phyloP scores from a whole-genome alignment of 352 stramenopile species.

The Pythium pectinolyticum region DNA sequence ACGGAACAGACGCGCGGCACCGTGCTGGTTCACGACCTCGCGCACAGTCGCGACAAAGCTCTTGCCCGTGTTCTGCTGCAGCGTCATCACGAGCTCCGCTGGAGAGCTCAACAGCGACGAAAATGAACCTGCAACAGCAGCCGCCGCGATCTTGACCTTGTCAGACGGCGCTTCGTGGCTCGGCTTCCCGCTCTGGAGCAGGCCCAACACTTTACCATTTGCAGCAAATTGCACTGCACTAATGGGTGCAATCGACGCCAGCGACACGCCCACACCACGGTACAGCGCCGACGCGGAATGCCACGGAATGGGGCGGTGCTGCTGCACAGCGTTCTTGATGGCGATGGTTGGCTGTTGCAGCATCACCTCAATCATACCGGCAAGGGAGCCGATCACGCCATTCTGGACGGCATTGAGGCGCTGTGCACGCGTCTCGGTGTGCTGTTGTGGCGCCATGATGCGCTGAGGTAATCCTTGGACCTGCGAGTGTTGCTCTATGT shows the following conservation, averaged over 20 bases:
- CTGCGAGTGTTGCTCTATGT: not conserved
- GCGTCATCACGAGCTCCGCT: slow-evolving; percentile 84
- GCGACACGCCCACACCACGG: slow-evolving; percentile 73
- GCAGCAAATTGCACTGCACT: slow-evolving; percentile 79
- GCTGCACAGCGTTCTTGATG: slow-evolving; percentile 86
- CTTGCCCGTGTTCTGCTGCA: slow-evolving; percentile 83
- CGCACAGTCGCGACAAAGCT: slow-evolving; percentile 60
- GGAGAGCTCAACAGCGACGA: slow-evolving; percentile 68
- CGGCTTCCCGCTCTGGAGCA: slow-evolving; percentile 36
- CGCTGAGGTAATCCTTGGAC: not conserved
- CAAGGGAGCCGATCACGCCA: slow-evolving; percentile 71
- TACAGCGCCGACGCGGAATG: slow-evolving; percentile 55
- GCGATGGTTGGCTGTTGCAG: slow-evolving; percentile 82
- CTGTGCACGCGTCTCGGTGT: slow-evolving; percentile 39
- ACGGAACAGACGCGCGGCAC: slow-evolving; percentile 52
- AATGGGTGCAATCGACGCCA: slow-evolving; percentile 77
- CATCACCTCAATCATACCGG: slow-evolving; percentile 83
- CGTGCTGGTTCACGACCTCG: slow-evolving; percentile 50
- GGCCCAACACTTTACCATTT: slow-evolving; percentile 62
- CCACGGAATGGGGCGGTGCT: slow-evolving; percentile 68
- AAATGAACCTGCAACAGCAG: slow-evolving; percentile 54
- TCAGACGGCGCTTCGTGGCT: slow-evolving; percentile 34
- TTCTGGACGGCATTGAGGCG: slow-evolving; percentile 73
- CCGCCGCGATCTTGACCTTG: slow-evolving; percentile 58
- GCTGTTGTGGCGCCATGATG: slow-evolving; percentile 10